Conservation (phyloP, 1,139 yeast species). For the Meyerozyma smithsonii region DNA sequence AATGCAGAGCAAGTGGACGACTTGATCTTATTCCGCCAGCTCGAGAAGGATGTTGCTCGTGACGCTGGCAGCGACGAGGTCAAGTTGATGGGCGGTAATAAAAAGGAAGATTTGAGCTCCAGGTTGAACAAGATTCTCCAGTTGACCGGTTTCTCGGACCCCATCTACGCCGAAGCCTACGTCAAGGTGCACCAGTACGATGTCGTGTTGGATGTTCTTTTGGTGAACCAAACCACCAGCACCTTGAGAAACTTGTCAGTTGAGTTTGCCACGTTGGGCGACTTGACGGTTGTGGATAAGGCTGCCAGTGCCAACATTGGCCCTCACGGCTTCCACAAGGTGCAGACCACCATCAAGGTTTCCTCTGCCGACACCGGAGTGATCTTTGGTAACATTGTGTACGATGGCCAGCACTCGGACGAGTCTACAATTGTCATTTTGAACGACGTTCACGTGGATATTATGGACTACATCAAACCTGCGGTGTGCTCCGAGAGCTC, state of each 20-base stretch:
- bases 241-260: slow-evolving; percentile 90
- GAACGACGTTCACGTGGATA: slow-evolving; percentile 92
- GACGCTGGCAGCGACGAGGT: slow-evolving; percentile 46
- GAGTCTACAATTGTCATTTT: slow-evolving; percentile 87
- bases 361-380: slow-evolving; percentile 88
- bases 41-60: slow-evolving; percentile 40
- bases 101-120: slow-evolving; percentile 61
- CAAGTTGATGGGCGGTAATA: slow-evolving; percentile 42
- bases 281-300: slow-evolving; percentile 87
- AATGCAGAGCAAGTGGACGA: slow-evolving; percentile 83
- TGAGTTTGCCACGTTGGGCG: slow-evolving; percentile 96
- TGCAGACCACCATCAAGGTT: slow-evolving; percentile 87
- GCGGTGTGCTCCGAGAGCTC: slow-evolving; percentile 82
- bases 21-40: slow-evolving; percentile 77
- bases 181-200: slow-evolving; percentile 95
- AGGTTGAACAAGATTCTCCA: slow-evolving; percentile 86
- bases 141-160: slow-evolving; percentile 95
- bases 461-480: slow-evolving; percentile 96
- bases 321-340: slow-evolving; percentile 91
- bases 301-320: slow-evolving; percentile 93
- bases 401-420: slow-evolving; percentile 92
- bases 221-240: slow-evolving; percentile 90
- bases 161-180: slow-evolving; percentile 96
- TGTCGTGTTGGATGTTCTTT: slow-evolving; percentile 86
- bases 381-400: slow-evolving; percentile 93